These are phyloP conservation scores for Telfairia occidentalis DNA, from an alignment of 331 rosid genomes.

Conservation along the genomic window DNA sequence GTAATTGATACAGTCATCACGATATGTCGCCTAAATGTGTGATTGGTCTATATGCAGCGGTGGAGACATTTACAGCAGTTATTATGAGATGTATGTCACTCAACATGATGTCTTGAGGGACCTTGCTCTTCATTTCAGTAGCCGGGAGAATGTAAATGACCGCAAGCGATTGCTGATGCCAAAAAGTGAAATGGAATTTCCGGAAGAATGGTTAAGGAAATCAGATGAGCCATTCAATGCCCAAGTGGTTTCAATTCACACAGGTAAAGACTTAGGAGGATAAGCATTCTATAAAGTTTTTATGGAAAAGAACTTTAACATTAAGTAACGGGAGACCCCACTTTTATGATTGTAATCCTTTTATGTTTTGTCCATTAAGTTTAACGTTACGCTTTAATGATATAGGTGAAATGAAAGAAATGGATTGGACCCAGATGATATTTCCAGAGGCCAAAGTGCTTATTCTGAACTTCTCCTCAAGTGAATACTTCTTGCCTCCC, in stretches of 20 bases:
- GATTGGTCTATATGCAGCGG: constrained; percentile 37
- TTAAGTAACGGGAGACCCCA: background rate
- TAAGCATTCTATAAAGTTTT: background rate
- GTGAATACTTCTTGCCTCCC: constrained; percentile 57
- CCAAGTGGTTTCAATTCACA: constrained; percentile 71
- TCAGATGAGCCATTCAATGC: constrained; percentile 47
- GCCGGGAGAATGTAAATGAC: constrained; percentile 15
- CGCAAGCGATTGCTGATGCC: constrained; percentile 70
- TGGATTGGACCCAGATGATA: constrained; percentile 58
- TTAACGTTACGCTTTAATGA: constrained; percentile 11
- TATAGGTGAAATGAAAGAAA: constrained; percentile 73
- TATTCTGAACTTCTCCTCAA: constrained; percentile 64
- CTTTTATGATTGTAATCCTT: background rate
- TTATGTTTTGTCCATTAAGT: background rate
- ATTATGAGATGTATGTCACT: constrained; percentile 56
- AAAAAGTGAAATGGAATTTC: constrained; percentile 49
- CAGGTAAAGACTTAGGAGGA: constrained; percentile 33
- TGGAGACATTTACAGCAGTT: constrained; percentile 56
- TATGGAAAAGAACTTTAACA: background rate
- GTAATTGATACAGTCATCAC: background rate
- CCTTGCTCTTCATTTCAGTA: constrained; percentile 65
- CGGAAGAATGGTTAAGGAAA: constrained; percentile 68
- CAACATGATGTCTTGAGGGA: constrained; percentile 85
- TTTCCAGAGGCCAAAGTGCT: constrained; percentile 80
- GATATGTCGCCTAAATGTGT: constrained; percentile 14